phyloP scores from a whole-genome alignment of 495 filamentous ascomycete species.

The Evernia prunastri region DNA sequence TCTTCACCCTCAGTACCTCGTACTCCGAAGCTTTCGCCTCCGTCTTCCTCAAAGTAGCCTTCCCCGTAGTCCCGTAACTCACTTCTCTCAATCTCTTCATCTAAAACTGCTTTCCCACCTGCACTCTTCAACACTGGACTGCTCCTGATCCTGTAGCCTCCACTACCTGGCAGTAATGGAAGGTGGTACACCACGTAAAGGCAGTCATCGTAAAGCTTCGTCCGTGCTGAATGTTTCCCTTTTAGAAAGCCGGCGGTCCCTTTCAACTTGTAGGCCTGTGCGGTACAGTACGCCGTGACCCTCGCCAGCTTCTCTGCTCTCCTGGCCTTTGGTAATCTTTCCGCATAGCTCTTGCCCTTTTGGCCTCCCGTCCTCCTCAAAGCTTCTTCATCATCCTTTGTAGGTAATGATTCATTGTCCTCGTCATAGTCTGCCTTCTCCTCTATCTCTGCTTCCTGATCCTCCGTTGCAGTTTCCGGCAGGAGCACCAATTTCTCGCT shows the following conservation, averaged over 20 bases:
- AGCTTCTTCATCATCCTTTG: slow-evolving; percentile 73
- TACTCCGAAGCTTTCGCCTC: slow-evolving; percentile 38
- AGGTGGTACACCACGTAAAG: slow-evolving; percentile 93
- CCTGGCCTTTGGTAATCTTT: slow-evolving; percentile 83
- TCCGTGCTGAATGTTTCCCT: slow-evolving; percentile 82
- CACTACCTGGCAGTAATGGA: slow-evolving; percentile 73
- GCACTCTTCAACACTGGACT: slow-evolving; percentile 87
- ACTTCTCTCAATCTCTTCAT: slow-evolving; percentile 94
- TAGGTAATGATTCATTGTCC: slow-evolving; percentile 61
- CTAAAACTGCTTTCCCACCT: slow-evolving; percentile 84
- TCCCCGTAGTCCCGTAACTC: slow-evolving; percentile 85
- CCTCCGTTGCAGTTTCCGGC: slow-evolving; percentile 63
- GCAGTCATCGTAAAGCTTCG: slow-evolving; percentile 98
- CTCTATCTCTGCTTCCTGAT: slow-evolving; percentile 39
- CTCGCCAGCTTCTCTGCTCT: slow-evolving; percentile 81
- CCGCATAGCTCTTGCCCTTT: slow-evolving; percentile 87
- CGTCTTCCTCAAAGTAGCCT: slow-evolving; percentile 64
- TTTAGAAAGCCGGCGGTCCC: slow-evolving; percentile 80
- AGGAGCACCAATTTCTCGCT: slow-evolving; percentile 94
- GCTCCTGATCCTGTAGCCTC: slow-evolving; percentile 81
- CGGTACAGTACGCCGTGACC: slow-evolving; percentile 94
- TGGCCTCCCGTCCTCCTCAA: slow-evolving; percentile 56
- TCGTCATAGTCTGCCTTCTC: slow-evolving; percentile 50
- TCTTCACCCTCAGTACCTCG: slow-evolving; percentile 28
- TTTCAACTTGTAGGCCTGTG: slow-evolving; percentile 84